These are phyloP conservation scores for Xylaria sp. DNA, from an alignment of 2,329 filamentous ascomycete genomes.

Conservation along the genomic window DNA sequence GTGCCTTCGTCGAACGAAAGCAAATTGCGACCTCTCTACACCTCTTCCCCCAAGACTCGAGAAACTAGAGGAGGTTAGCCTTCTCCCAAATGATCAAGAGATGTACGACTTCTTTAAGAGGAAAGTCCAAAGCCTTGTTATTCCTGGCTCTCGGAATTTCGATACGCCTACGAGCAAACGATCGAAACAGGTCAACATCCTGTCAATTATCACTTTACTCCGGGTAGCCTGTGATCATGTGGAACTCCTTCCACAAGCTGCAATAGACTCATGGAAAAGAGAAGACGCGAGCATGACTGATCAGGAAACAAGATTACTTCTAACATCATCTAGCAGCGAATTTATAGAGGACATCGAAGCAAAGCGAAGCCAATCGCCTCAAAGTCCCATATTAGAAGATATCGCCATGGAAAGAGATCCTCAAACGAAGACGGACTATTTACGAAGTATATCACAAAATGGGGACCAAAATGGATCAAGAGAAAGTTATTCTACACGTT, in stretches of 20 bases:
- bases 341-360: not conserved
- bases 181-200: not conserved
- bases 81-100: not conserved
- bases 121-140: not conserved
- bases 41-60: conserved; percentile 35
- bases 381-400: not conserved
- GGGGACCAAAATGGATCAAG: not conserved
- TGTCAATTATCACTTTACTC: conserved; percentile 8
- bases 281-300: not conserved
- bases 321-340: not conserved
- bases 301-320: not conserved
- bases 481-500: not conserved
- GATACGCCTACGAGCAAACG: not conserved
- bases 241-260: not conserved
- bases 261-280: not conserved
- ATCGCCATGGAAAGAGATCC: not conserved
- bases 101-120: conserved; percentile 11
- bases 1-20: conserved; percentile 49
- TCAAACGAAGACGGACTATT: not conserved
- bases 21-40: not conserved
- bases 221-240: conserved; percentile 16
- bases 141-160: not conserved
- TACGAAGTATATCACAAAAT: not conserved
- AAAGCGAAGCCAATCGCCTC: not conserved
- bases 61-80: conserved; percentile 27